Conservation (phyloP, 805 yeast species). For the Suhomyces canberraensis region DNA sequence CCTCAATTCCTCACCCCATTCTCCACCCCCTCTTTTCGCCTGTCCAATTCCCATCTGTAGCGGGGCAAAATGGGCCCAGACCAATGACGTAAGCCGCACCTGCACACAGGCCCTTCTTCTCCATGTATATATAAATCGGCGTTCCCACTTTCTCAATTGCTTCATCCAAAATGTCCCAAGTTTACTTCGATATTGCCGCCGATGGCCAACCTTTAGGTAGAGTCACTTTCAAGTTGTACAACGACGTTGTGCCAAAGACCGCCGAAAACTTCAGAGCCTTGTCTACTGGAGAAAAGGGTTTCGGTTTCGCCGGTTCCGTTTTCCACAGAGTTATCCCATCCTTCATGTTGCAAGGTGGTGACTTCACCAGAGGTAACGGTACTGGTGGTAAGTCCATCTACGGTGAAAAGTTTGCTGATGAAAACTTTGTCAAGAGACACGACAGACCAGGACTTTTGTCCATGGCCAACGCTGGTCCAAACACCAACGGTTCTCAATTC, state of each 20-base stretch:
- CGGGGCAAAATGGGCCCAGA: too few species aligned
- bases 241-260: slow-evolving; percentile 92
- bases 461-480: slow-evolving; percentile 98
- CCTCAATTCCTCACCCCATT: too few species aligned
- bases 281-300: slow-evolving; percentile 55
- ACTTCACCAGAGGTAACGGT: slow-evolving; percentile 45
- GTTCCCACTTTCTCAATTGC: slow-evolving; percentile 1
- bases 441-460: slow-evolving; percentile 77
- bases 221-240: slow-evolving; percentile 82
- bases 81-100: too few species aligned
- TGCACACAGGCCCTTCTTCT: slow-evolving; percentile 2
- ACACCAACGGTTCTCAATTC: slow-evolving; percentile 97
- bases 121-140: slow-evolving; percentile 4
- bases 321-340: slow-evolving; percentile 49
- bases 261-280: slow-evolving; percentile 95
- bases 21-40: too few species aligned
- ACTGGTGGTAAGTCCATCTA: slow-evolving; percentile 49
- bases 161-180: slow-evolving; percentile 52
- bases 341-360: slow-evolving; percentile 51
- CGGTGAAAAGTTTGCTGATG: slow-evolving; percentile 75
- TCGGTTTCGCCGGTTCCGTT: slow-evolving; percentile 42
- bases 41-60: too few species aligned
- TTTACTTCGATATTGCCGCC: slow-evolving; percentile 79
- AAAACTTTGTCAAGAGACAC: slow-evolving; percentile 72
- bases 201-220: slow-evolving; percentile 71